phyloP scores from a whole-genome alignment of 805 yeast genomes.

The Phaffomyces antillensis region DNA sequence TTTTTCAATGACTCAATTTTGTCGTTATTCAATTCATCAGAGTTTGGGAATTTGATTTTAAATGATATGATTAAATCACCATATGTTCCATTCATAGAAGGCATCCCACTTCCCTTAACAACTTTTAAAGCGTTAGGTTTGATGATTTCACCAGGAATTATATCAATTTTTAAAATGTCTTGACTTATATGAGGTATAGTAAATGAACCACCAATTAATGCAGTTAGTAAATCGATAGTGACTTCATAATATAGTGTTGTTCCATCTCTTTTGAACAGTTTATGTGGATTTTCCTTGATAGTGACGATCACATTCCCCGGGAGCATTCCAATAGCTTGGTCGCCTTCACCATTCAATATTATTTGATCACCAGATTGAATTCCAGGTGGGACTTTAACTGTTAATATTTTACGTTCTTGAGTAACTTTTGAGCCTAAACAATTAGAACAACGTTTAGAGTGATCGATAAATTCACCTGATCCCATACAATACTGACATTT shows the following conservation, averaged over 20 bases:
- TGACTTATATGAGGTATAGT: conserved; percentile 32
- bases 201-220: conserved; percentile 49
- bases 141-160: conserved; percentile 46
- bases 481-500: conserved; percentile 41
- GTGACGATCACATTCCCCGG: conserved; percentile 67
- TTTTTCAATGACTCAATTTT: conserved; percentile 60
- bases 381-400: conserved; percentile 51
- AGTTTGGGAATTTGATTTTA: conserved; percentile 49
- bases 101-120: conserved; percentile 56
- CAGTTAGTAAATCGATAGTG: conserved; percentile 45
- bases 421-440: conserved; percentile 41
- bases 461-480: conserved; percentile 28
- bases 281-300: conserved; percentile 32
- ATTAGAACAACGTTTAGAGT: conserved; percentile 29
- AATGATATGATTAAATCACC: conserved; percentile 60
- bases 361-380: conserved; percentile 44
- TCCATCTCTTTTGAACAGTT: conserved; percentile 33
- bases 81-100: conserved; percentile 24
- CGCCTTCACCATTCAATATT: conserved; percentile 53
- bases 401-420: conserved; percentile 42
- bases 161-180: conserved; percentile 30
- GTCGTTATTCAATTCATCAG: conserved; percentile 62
- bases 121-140: conserved; percentile 42
- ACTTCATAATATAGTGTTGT: conserved; percentile 38
- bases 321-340: conserved; percentile 48